phyloP scores from a whole-genome alignment of 1,284 basidiomycete genomes.

The Apiotrichum brassicae region DNA sequence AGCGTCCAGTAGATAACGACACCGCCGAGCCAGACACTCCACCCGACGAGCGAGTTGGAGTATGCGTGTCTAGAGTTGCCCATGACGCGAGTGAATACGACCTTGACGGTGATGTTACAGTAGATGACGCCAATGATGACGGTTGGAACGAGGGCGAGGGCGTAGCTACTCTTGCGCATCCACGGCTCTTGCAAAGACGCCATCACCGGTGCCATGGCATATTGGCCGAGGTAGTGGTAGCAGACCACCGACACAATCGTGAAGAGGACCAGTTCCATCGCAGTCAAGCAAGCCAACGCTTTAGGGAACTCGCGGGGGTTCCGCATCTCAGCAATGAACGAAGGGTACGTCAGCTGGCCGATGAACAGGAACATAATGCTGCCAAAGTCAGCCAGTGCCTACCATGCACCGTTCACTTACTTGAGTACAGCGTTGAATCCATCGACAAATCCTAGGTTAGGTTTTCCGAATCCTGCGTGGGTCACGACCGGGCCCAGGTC shows the following conservation, averaged over 20 bases:
- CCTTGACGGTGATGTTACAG: conserved; percentile 36
- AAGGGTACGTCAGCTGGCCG: conserved; percentile 53
- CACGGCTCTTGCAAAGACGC: conserved; percentile 43
- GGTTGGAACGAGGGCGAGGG: conserved; percentile 31
- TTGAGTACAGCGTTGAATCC: conserved; percentile 50
- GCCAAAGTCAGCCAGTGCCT: not conserved
- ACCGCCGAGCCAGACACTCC: conserved; percentile 56
- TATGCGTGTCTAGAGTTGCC: conserved; percentile 52
- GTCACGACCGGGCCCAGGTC: conserved; percentile 27
- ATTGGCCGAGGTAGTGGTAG: conserved; percentile 49
- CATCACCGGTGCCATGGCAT: conserved; percentile 42
- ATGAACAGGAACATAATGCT: conserved; percentile 53
- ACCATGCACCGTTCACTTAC: conserved; percentile 23
- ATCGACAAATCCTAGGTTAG: conserved; percentile 55
- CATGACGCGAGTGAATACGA: conserved; percentile 43
- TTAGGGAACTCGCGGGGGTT: conserved; percentile 57
- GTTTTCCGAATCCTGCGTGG: conserved; percentile 32
- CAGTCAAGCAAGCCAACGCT: conserved; percentile 46
- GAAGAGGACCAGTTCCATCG: conserved; percentile 57
- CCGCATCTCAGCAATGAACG: conserved; percentile 38
- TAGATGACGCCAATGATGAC: conserved; percentile 39
- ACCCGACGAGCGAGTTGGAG: conserved; percentile 57
- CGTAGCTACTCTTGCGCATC: conserved; percentile 51
- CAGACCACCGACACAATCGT: conserved; percentile 57
- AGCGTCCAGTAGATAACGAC: conserved; percentile 55